Conservation (phyloP, 257 asterid genomes). For the Marsdenia floribunda region DNA sequence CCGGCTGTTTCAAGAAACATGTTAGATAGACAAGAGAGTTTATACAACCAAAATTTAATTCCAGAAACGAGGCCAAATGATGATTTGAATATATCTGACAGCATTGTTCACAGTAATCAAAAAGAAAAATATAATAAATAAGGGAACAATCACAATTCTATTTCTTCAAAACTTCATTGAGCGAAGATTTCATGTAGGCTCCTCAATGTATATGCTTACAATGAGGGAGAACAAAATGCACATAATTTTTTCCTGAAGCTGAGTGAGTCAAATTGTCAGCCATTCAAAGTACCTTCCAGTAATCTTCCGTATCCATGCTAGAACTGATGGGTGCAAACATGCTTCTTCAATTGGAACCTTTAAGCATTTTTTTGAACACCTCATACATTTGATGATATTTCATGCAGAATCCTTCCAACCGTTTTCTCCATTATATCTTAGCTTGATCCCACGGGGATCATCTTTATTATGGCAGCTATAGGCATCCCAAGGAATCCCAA, state of each 20-base stretch:
- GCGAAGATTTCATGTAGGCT: neutral
- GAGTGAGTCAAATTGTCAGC: neutral
- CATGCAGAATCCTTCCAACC: neutral
- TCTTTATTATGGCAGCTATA: constrained; percentile 81
- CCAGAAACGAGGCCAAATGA: neutral
- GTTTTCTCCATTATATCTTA: constrained; percentile 15
- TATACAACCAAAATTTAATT: neutral
- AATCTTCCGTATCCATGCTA: too few relatives aligned
- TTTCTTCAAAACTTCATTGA: constrained; percentile 1
- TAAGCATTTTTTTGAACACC: neutral
- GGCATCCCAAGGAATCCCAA: constrained; percentile 93
- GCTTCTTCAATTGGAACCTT: neutral
- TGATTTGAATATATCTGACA: neutral
- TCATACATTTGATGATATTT: neutral
- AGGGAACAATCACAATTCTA: neutral
- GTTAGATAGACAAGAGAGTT: neutral
- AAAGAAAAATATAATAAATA: neutral
- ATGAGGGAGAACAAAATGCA: neutral
- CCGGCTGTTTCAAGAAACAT: neutral
- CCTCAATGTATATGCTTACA: neutral
- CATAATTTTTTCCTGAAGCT: neutral
- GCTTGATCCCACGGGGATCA: constrained; percentile 77
- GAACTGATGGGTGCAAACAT: neutral
- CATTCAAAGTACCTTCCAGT: neutral
- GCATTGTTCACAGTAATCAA: neutral